Conservation (phyloP, 2,329 filamentous ascomycete species). For the Apiospora pterosperma region DNA sequence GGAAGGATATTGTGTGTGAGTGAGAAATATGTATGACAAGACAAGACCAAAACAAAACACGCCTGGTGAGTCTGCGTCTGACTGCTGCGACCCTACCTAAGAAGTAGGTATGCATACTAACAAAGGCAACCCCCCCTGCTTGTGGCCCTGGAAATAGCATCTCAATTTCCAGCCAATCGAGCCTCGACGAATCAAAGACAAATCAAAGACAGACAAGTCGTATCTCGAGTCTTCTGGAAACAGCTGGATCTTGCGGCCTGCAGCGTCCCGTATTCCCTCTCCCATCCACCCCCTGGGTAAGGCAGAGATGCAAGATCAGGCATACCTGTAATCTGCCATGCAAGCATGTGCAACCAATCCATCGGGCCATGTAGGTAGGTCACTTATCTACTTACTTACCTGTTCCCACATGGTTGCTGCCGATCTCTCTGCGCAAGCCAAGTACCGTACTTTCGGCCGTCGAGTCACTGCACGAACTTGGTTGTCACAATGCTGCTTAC, state of each 20-base stretch:
- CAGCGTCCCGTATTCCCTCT: background rate
- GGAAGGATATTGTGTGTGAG: background rate
- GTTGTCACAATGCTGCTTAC: too few relatives aligned
- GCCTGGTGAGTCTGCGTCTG: background rate
- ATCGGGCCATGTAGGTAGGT: background rate
- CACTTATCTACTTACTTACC: too few relatives aligned
- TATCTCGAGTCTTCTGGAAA: background rate
- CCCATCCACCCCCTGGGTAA: background rate
- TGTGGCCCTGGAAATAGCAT: background rate
- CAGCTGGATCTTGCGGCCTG: slow-evolving; percentile 1
- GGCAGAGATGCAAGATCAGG: background rate
- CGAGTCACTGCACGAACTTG: background rate
- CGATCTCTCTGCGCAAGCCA: background rate
- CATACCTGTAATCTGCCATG: background rate
- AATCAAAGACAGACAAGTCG: background rate
- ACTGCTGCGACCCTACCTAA: background rate
- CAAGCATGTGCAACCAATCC: background rate
- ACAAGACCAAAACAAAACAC: background rate
- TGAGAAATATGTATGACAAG: too few relatives aligned
- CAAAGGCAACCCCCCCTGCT: background rate
- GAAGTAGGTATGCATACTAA: background rate
- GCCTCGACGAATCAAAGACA: background rate
- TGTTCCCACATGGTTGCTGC: background rate
- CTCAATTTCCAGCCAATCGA: background rate
- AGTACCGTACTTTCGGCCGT: background rate